Percentiles rank a stretch among this genome's conserved stretches.
Conservation (phyloP, 202 grass and related monocot genomes). For the Carex arenaria region DNA sequence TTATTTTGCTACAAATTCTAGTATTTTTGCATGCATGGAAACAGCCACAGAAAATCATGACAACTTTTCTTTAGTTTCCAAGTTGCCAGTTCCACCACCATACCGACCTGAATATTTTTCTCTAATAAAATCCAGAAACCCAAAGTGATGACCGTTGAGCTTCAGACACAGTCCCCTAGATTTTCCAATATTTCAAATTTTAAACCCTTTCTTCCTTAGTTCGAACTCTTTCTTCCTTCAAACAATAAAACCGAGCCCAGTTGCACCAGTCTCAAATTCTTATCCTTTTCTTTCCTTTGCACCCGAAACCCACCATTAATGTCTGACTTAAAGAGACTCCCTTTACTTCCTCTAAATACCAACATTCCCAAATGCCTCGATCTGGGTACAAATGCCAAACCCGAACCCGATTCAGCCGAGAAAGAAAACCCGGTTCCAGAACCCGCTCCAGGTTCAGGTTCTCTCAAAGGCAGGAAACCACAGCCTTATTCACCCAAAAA, state of each 20-base stretch:
- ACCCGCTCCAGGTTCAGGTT: not conserved
- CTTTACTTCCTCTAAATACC: slow-evolving; percentile 37
- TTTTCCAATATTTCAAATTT: slow-evolving; percentile 25
- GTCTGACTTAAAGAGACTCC: slow-evolving; percentile 44
- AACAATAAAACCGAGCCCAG: not conserved
- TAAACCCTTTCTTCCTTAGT: slow-evolving; percentile 5
- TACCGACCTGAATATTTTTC: not conserved
- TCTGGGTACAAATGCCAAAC: slow-evolving; percentile 17
- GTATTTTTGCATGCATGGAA: not conserved
- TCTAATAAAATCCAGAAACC: not conserved
- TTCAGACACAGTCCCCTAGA: slow-evolving; percentile 13
- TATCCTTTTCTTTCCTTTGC: not conserved
- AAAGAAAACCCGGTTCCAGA: slow-evolving; percentile 60
- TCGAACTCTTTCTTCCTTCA: not conserved
- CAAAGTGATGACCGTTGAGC: slow-evolving; percentile 25
- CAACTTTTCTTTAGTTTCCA: not conserved
- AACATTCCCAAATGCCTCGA: slow-evolving; percentile 22
- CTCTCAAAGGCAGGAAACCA: slow-evolving; percentile 19
- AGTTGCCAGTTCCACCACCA: not conserved
- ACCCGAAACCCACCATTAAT: slow-evolving; percentile 16
- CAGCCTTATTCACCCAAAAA: not conserved
- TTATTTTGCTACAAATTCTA: not conserved
- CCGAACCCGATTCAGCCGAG: not conserved
- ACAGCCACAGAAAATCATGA: not conserved
- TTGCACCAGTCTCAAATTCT: not conserved